Evolutionary conservation across 345 rosid species (phyloP).

Genomic region (Rhodomyrtus tomentosa): DNA sequence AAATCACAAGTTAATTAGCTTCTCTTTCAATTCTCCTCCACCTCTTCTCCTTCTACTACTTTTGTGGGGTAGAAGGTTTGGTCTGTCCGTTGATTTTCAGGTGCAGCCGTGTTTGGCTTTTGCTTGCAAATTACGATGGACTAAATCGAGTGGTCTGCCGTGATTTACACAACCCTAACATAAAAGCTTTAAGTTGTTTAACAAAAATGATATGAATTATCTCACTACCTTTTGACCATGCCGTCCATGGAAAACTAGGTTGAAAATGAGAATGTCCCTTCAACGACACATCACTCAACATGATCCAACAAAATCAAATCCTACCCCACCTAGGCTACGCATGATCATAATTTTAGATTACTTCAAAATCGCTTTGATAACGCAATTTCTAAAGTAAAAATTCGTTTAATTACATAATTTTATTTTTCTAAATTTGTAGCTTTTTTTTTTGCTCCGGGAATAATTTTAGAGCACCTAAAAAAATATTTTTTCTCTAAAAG

Average conservation of each 20-base stretch:
- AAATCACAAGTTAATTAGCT: neutral
- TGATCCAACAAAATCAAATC: neutral
- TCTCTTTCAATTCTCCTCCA: neutral
- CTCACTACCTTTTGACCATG: neutral
- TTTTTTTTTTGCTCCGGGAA: too few species aligned
- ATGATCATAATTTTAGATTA: too few species aligned
- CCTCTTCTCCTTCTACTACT: neutral
- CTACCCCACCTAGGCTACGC: too few species aligned
- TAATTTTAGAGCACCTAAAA: too few species aligned
- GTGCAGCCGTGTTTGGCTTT: neutral
- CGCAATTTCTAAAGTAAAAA: too few species aligned
- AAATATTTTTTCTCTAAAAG: too few species aligned
- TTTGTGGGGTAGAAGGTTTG: neutral
- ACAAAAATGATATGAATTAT: neutral
- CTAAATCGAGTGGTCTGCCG: neutral
- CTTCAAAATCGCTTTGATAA: too few species aligned
- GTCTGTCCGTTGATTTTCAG: neutral
- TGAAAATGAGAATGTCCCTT: neutral
- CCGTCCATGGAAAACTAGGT: neutral
- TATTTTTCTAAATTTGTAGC: too few species aligned
- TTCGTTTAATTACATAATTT: too few species aligned
- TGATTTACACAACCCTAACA: neutral
- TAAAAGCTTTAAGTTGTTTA: neutral
- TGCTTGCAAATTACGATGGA: neutral
- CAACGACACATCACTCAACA: neutral